Base-by-base conservation (phyloP, 352 stramenopile species). In the Salisapilia sapeloensis region DNA sequence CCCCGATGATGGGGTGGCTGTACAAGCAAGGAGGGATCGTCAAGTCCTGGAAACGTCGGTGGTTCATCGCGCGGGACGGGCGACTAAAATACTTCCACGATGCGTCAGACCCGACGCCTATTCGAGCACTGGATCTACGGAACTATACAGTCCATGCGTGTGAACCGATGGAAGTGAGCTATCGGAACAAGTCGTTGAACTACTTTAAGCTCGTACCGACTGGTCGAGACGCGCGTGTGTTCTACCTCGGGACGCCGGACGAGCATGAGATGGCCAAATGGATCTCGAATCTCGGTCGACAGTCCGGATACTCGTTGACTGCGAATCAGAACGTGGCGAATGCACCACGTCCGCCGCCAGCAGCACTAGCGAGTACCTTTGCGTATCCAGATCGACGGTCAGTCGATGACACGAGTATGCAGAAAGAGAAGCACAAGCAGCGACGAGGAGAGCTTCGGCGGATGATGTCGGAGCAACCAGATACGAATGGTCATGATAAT, bases 11-110 rank as follows among this genome's bases (percentile, higher is more conserved):
- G 48, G 67, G 16, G n/a, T 83, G 63, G 60, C 34, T 85, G 25
- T 70, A 71, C 30, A 82, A 85, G 24, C 59, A 82, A 42, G 72
- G 66, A 22, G 72, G 72, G 2, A 83, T 89, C 17, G 59, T 89
- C 15, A 77, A 79, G 30, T 85, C 77, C 49, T 89, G 72, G 72
- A 89, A 83, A 41, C 75, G 75, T 27, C 56, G 72, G 27, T 89
- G 72, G 72, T 85, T 84, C 46, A 69, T 89, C 6, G 65, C 69
- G 12, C 65, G 63, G 6, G 72, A 85, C 24, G 69, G 69, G 4
- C 76, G 78, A 35, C 60, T 89, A 33, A 85, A 64, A 53, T 89
- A 83, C 33, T 89, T 76, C 19, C 46, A 69, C 17, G 59, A 46
- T 9, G 52, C 65, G 4, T 65, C 61, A 2, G 67, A 85, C 24